These are phyloP conservation scores for Murraya paniculata DNA, from an alignment of 345 rosid genomes.

Conservation along the genomic window DNA sequence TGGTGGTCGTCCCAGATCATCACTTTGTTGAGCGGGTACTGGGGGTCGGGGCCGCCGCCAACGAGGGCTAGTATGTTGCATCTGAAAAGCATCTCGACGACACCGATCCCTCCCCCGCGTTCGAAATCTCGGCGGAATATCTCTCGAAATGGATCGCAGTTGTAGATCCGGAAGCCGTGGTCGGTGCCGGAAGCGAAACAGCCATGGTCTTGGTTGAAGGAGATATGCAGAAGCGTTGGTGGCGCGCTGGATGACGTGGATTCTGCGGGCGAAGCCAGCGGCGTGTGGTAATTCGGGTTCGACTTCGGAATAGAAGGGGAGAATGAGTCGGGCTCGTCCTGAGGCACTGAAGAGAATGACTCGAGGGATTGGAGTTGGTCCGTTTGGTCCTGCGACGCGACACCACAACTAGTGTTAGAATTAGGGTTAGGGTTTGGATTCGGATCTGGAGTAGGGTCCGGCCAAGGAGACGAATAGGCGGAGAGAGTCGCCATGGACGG, in stretches of 20 bases:
- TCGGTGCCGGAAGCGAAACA: constrained; percentile 91
- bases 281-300: constrained; percentile 17
- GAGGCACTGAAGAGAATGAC: constrained; percentile 48
- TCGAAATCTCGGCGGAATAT: constrained; percentile 90
- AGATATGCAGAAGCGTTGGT: constrained; percentile 58
- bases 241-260: constrained; percentile 16
- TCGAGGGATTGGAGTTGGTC: constrained; percentile 42
- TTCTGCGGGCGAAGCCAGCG: constrained; percentile 21
- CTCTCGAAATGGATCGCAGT: constrained; percentile 93
- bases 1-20: constrained; percentile 98
- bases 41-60: constrained; percentile 89
- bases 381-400: constrained; percentile 14
- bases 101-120: constrained; percentile 69
- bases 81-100: constrained; percentile 85
- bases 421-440: constrained; percentile 2
- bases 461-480: constrained; percentile 58
- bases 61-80: constrained; percentile 91
- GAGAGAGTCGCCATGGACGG: constrained; percentile 72
- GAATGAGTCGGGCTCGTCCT: background rate
- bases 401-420: background rate
- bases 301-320: constrained; percentile 11
- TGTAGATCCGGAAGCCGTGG: constrained; percentile 90
- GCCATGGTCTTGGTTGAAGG: constrained; percentile 84
- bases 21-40: constrained; percentile 76
- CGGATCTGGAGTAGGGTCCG: constrained; percentile 35